phyloP scores from a whole-genome alignment of 1,284 basidiomycete genomes.

The Ceratobasidium sp. region DNA sequence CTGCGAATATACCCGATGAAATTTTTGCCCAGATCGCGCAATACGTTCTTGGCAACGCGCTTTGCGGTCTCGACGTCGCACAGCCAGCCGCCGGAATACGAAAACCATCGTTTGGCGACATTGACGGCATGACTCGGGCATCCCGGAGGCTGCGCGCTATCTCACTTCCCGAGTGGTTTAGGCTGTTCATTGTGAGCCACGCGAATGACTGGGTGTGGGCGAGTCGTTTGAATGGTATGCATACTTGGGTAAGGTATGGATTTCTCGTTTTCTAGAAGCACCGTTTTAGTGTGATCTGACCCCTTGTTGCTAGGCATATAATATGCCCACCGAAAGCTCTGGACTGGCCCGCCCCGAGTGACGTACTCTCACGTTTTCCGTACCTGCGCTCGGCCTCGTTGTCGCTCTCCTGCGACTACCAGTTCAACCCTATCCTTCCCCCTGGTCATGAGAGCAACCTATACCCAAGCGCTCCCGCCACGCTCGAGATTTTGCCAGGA shows the following conservation, averaged over 20 bases:
- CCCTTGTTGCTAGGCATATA: slow-evolving; percentile 19
- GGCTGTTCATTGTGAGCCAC: slow-evolving; percentile 22
- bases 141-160: slow-evolving; percentile 33
- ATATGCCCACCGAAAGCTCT: slow-evolving; percentile 24
- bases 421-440: slow-evolving; percentile 10
- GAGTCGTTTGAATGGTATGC: slow-evolving; percentile 26
- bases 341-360: neutral
- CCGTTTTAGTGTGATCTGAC: slow-evolving; percentile 1
- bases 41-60: slow-evolving; percentile 8
- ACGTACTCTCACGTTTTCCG: slow-evolving; percentile 11
- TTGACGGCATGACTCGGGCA: slow-evolving; percentile 34
- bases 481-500: neutral
- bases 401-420: slow-evolving; percentile 18
- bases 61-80: slow-evolving; percentile 1
- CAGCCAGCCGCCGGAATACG: neutral
- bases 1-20: slow-evolving; percentile 17
- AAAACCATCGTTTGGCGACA: slow-evolving; percentile 18
- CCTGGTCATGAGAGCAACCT: neutral
- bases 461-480: slow-evolving; percentile 5
- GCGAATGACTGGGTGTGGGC: slow-evolving; percentile 31
- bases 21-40: slow-evolving; percentile 25
- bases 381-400: slow-evolving; percentile 22
- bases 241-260: slow-evolving; percentile 25
- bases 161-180: slow-evolving; percentile 26
- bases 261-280: neutral